Evolutionary conservation across 768 basidiomycete species (phyloP).

Genomic region (Lactifluus pinguis): DNA sequence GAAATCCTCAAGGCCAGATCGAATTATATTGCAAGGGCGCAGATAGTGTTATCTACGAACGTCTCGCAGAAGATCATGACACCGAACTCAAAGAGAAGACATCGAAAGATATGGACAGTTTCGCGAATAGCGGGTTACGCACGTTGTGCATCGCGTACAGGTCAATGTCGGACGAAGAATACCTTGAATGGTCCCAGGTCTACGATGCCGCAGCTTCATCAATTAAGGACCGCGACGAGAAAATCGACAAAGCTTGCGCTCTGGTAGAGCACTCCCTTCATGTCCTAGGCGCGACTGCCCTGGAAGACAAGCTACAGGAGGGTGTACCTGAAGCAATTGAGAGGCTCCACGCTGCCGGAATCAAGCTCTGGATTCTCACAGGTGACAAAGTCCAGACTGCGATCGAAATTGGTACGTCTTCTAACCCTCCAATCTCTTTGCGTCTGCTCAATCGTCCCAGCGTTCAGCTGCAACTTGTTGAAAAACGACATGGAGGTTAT

Average conservation of each 20-base stretch:
- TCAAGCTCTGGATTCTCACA: conserved; percentile 97
- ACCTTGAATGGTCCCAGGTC: conserved; percentile 62
- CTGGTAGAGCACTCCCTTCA: conserved; percentile 70
- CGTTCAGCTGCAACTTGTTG: conserved; percentile 90
- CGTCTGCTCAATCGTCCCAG: conserved; percentile 21
- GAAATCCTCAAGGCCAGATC: conserved; percentile 73
- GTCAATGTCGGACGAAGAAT: conserved; percentile 76
- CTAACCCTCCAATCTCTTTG: neutral
- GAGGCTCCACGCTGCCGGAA: conserved; percentile 82
- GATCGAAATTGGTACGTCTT: conserved; percentile 73
- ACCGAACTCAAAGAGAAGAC: conserved; percentile 66
- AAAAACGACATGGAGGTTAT: conserved; percentile 94
- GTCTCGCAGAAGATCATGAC: conserved; percentile 73
- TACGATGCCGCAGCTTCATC: conserved; percentile 80
- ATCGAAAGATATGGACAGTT: conserved; percentile 79
- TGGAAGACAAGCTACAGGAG: conserved; percentile 96
- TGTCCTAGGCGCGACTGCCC: conserved; percentile 90
- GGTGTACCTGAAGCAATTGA: conserved; percentile 97
- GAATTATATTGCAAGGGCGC: conserved; percentile 95
- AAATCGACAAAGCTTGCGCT: conserved; percentile 82
- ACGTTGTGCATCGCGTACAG: conserved; percentile 87
- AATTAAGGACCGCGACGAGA: conserved; percentile 76
- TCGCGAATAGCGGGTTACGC: conserved; percentile 87
- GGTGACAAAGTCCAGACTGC: conserved; percentile 98
- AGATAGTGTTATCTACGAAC: conserved; percentile 87